Percentiles rank a stretch among this genome's conserved stretches.
Evolutionary conservation across 2,329 filamentous ascomycete genomes (phyloP).

Genomic region (Monosporascus sp.): DNA sequence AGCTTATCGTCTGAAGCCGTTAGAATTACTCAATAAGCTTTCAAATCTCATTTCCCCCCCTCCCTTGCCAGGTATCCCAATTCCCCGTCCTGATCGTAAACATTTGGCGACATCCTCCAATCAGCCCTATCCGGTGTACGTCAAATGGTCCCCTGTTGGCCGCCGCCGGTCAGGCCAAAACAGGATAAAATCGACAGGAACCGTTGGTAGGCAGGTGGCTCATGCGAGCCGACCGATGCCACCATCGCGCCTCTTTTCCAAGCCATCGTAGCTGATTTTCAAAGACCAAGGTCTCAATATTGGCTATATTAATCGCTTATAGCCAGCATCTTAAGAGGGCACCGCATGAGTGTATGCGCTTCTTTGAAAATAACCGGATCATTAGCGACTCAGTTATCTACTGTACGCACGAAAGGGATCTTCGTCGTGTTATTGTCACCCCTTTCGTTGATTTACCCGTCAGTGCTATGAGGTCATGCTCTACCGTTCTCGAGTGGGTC

Average conservation of each 20-base stretch:
- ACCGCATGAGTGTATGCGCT: no score
- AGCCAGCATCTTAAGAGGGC: no score
- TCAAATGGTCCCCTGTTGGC: not conserved
- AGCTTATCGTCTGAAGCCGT: no score
- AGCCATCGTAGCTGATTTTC: not conserved
- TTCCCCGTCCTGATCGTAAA: no score
- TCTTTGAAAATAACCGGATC: not conserved
- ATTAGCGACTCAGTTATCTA: not conserved
- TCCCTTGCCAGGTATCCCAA: no score
- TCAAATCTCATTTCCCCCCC: no score
- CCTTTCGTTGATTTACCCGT: not conserved
- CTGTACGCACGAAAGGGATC: not conserved
- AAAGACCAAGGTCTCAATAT: not conserved
- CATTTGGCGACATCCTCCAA: not conserved
- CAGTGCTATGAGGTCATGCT: not conserved
- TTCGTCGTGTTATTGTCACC: not conserved
- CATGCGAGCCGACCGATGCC: not conserved
- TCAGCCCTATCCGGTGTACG: not conserved
- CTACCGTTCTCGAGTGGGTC: not conserved
- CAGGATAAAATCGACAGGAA: not conserved
- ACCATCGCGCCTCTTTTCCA: not conserved
- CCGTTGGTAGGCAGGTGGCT: not conserved
- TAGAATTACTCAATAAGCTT: no score
- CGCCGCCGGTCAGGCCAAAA: not conserved
- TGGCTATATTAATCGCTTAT: not conserved